Base-by-base conservation (phyloP, 495 filamentous ascomycete species). In the Xylaria palmicola region DNA sequence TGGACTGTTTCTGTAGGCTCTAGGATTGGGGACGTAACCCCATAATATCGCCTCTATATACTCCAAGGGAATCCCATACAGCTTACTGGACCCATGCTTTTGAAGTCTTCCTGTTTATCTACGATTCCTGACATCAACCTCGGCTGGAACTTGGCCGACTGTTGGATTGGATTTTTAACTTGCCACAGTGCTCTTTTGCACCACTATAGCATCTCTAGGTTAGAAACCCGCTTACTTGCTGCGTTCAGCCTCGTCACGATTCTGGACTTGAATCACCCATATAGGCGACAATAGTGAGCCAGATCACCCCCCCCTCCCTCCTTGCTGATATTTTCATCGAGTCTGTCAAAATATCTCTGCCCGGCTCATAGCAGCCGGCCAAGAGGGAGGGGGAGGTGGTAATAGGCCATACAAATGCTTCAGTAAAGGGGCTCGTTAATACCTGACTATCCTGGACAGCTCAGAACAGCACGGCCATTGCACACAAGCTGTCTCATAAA, bases 31-130 rank as follows among this genome's bases (percentile, higher is more conserved):
- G 51, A 53, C 8, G 54, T 56, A 47, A 50, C 41, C 36, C 39
- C 10, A 32, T 45, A 47, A 44, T 20, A 37, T 58, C 43, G 44
- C 34, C 55, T 26, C 20, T 48, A 58, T 58, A 58, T 58, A 49
- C 48, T 49, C 19, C 13, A 29, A 30, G 34, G 36, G 44, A n/a
- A 26, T 40, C 26, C 3, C 8, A 8, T 59, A 59, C 34, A 1
- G 24, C n/a, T 30, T 24, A 17, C 22, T 32, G 15, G 36, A n/a
- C 47, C 12, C 13, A 41, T 41, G n/a, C 34, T 20, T 8, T 30
- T 32, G 8, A 30, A 22, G 39, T 24, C 26, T 20, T 32, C 13
- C n/a, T 10, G 24, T 13, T 40, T 15, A 22, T 10, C 19, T 27
- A 47, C 12, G n/a, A 47, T 41, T 24, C 17, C 19, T 9, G 22